Conservation (phyloP, 2,329 filamentous ascomycete genomes). For the Penicillium thymicola region DNA sequence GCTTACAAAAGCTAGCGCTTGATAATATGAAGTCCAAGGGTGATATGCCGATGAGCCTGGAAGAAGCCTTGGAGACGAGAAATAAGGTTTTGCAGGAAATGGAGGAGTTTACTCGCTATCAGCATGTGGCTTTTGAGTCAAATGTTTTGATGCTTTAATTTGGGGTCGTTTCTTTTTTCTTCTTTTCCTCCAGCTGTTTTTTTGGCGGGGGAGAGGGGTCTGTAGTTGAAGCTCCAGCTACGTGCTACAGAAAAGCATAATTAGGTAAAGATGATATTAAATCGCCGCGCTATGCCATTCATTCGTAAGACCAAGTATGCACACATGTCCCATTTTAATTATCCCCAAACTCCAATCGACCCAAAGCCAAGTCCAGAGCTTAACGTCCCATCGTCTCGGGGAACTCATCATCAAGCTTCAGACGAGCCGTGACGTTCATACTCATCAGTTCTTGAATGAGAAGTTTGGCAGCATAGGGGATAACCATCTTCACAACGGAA, state of each 20-base stretch:
- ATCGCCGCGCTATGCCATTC: constrained; percentile 30
- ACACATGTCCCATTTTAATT: constrained; percentile 16
- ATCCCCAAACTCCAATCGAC: constrained; percentile 11
- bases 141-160: constrained; percentile 22
- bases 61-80: constrained; percentile 40
- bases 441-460: constrained; percentile 93
- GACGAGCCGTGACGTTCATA: constrained; percentile 95
- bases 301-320: constrained; percentile 17
- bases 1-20: constrained; percentile 20
- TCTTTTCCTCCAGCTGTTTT: not conserved
- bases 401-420: constrained; percentile 93
- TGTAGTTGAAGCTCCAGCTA: not conserved
- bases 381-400: constrained; percentile 50
- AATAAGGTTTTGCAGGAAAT: constrained; percentile 21
- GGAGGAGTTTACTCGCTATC: constrained; percentile 27
- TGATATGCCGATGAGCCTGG: constrained; percentile 33
- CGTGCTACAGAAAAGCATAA: not conserved
- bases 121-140: constrained; percentile 32
- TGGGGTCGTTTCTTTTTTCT: not conserved
- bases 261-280: constrained; percentile 12
- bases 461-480: constrained; percentile 96
- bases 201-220: no score
- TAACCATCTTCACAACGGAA: constrained; percentile 85
- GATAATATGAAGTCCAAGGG: constrained; percentile 21
- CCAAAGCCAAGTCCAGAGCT: not conserved